Percentiles rank a stretch among this genome's conserved stretches.
phyloP scores from a whole-genome alignment of 1,284 basidiomycete genomes.

The Trametes sp. region DNA sequence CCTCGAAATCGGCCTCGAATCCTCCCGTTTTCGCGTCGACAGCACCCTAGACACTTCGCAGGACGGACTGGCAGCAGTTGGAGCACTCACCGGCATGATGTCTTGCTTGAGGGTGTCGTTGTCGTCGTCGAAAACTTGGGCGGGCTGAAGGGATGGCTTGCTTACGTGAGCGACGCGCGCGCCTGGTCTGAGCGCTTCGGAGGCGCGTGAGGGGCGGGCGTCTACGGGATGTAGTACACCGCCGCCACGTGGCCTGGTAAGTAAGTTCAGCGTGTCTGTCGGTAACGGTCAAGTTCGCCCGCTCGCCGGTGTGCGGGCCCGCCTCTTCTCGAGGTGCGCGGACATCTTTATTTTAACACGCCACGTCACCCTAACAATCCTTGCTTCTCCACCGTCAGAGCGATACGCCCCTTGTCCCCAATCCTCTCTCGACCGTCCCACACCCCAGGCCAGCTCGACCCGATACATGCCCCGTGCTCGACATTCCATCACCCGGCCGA shows the following conservation, averaged over 20 bases:
- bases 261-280: slow-evolving; percentile 5
- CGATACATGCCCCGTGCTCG: background rate
- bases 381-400: background rate
- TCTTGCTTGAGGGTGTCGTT: slow-evolving; percentile 40
- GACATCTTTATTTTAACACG: background rate
- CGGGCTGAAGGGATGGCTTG: slow-evolving; percentile 25
- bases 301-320: background rate
- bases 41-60: slow-evolving; percentile 3
- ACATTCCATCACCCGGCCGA: background rate
- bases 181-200: slow-evolving; percentile 15
- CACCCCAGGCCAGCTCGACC: background rate
- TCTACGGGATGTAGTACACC: background rate
- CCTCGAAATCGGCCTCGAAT: slow-evolving; percentile 26
- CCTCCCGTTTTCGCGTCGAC: slow-evolving; percentile 7
- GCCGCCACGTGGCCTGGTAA: slow-evolving; percentile 21
- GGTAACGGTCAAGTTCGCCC: slow-evolving; percentile 22
- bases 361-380: background rate
- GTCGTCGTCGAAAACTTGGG: slow-evolving; percentile 30
- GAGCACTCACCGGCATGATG: slow-evolving; percentile 40
- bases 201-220: background rate
- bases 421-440: background rate
- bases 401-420: background rate
- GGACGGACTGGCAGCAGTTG: slow-evolving; percentile 17
- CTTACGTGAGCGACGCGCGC: slow-evolving; percentile 29
- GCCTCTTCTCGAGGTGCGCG: background rate